Evolutionary conservation across 1,139 yeast species (phyloP), one percentile per base, ranked within the genome.

Genomic region (Saccharomyces hybrid): DNA sequence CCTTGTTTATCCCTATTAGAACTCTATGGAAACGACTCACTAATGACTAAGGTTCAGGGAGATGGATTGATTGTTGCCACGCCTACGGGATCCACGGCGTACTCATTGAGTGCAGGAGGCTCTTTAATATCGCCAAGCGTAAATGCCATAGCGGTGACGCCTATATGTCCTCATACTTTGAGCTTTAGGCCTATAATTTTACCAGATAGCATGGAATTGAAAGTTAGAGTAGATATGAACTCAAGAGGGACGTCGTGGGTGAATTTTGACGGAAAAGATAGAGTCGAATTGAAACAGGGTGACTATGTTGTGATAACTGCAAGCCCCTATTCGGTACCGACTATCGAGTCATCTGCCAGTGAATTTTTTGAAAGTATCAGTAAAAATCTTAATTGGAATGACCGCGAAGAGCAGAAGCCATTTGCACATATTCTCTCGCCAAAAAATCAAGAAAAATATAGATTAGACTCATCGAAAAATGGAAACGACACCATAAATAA

Each of bases 31-130:
- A 93, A 88, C 67, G 90, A 87, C 14, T 79, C 87, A 1, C 71
- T 89, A 42, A 74, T 89, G 54, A 88, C 97, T 0, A 84, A 88
- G 28, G 95, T 93, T 0, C 96, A 88, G 68, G 96, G 96, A 0
- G 97, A 89, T 69, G 97, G 97, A 0, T 71, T 89, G 32, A 88
- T 89, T 55, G 78, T 89, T 41, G 93, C 96, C 0, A 88, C 96
- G 0, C 97, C 96, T 6, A 89, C 97, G 0, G 96, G 96, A 0
- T 87, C 95, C 1, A 89, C 97, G 0, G 97, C 97, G 0, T 89
- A 89, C 68, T 87, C 95, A 0, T 74, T 89, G 41, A 85, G 95
- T 46, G 96, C 97, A 0, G 96, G 96, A n/a, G 97, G 97, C 0
- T 84, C 95, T 0, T 76, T 89, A 52, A 95, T 89, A 2, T 95